Evolutionary conservation across 2,329 filamentous ascomycete species (phyloP).

Genomic region (Sclerotinia minor): DNA sequence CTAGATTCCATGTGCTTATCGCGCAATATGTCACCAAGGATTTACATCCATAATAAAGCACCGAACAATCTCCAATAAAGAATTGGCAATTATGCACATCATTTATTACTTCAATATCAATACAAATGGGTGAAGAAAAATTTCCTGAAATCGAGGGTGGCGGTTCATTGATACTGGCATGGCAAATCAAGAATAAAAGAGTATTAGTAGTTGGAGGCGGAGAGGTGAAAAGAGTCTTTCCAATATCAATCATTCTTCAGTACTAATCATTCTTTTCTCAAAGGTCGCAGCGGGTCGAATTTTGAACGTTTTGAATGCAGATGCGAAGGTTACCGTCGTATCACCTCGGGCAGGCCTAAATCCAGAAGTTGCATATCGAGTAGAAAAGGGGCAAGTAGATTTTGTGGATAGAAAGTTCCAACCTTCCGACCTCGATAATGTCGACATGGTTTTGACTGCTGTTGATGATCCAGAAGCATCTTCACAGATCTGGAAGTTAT

Average conservation of each 20-base stretch:
- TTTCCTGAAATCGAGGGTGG: slow-evolving; percentile 86
- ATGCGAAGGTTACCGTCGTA: slow-evolving; percentile 84
- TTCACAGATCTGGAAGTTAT: slow-evolving; percentile 86
- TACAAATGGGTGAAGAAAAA: slow-evolving; percentile 40
- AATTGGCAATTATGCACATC: slow-evolving; percentile 19
- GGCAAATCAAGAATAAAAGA: slow-evolving; percentile 87
- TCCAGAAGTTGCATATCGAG: slow-evolving; percentile 80
- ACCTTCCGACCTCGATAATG: slow-evolving; percentile 81
- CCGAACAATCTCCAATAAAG: slow-evolving; percentile 3
- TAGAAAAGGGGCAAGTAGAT: slow-evolving; percentile 72
- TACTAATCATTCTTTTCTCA: slow-evolving; percentile 31
- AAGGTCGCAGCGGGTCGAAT: slow-evolving; percentile 96
- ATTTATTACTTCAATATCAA: slow-evolving; percentile 23
- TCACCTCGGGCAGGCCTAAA: slow-evolving; percentile 79
- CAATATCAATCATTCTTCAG: slow-evolving; percentile 4
- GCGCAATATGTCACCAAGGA: slow-evolving; percentile 21
- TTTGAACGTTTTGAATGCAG: slow-evolving; percentile 90
- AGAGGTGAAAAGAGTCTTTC: slow-evolving; percentile 62
- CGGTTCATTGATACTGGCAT: slow-evolving; percentile 90
- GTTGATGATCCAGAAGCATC: slow-evolving; percentile 94
- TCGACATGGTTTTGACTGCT: slow-evolving; percentile 87
- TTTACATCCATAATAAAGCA: slow-evolving; percentile 12
- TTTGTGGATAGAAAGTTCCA: slow-evolving; percentile 84
- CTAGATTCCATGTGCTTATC: slow-evolving; percentile 15
- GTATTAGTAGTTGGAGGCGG: slow-evolving; percentile 94